Evolutionary conservation across 805 yeast species (phyloP).

Genomic region (Zygotorulaspora florentina): DNA sequence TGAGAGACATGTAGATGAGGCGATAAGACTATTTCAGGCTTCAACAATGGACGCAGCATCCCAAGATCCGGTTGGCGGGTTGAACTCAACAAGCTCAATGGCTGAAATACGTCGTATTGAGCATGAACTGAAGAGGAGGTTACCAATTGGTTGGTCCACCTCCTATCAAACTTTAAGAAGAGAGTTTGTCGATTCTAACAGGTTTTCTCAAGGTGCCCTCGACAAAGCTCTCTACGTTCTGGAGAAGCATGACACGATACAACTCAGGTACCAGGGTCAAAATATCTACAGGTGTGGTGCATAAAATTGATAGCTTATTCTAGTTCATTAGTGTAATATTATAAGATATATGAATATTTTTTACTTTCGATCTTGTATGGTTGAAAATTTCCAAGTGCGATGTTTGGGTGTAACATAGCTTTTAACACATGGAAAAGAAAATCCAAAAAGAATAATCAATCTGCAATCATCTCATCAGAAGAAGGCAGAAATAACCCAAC

Average conservation of each 20-base stretch:
- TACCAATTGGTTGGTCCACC: conserved; percentile 96
- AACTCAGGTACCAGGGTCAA: conserved; percentile 82
- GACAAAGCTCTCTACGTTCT: conserved; percentile 77
- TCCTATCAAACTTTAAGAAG: conserved; percentile 76
- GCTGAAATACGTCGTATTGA: conserved; percentile 77
- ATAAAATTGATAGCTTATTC: conserved; percentile 19
- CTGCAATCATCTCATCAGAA: background rate
- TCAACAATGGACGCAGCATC: conserved; percentile 95
- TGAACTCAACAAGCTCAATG: conserved; percentile 49
- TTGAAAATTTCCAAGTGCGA: background rate
- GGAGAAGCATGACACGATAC: conserved; percentile 84
- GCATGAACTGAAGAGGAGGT: conserved; percentile 77
- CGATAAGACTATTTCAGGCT: conserved; percentile 88
- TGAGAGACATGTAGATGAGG: conserved; percentile 90
- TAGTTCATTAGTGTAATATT: background rate
- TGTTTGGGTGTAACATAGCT: no score
- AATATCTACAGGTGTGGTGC: conserved; percentile 74
- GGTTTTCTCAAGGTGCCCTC: conserved; percentile 63
- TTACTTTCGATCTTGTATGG: background rate
- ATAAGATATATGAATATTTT: background rate
- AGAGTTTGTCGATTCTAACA: conserved; percentile 70
- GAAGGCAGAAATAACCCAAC: background rate
- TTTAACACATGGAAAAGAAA: no score
- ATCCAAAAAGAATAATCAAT: background rate
- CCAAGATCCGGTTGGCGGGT: conserved; percentile 46